Conservation (phyloP, 257 asterid genomes). For the Mentha longifolia region DNA sequence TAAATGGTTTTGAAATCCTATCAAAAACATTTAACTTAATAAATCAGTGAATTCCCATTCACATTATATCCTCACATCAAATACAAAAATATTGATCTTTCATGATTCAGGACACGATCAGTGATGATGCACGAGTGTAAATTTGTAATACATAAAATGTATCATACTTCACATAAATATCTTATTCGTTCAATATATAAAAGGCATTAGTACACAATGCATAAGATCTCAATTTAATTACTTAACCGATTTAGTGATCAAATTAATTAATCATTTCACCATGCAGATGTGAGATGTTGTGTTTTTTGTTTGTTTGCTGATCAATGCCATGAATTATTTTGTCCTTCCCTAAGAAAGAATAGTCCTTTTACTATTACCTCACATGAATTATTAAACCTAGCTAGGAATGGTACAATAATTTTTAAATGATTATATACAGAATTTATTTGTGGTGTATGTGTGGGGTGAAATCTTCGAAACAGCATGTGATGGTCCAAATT, state of each 20-base stretch:
- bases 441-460: constrained; percentile 7
- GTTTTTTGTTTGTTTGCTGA: constrained; percentile 23
- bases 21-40: too few relatives aligned
- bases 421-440: constrained; percentile 23
- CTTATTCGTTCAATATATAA: too few relatives aligned
- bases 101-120: too few relatives aligned
- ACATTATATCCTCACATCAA: too few relatives aligned
- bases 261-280: neutral
- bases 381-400: constrained; percentile 33
- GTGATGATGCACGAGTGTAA: too few relatives aligned
- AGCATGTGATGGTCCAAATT: constrained; percentile 26
- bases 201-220: too few relatives aligned
- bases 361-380: constrained; percentile 26
- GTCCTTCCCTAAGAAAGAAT: neutral
- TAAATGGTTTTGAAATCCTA: too few relatives aligned
- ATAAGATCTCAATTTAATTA: neutral
- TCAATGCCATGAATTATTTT: neutral
- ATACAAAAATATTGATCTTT: too few relatives aligned
- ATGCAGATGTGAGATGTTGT: constrained; percentile 23
- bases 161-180: too few relatives aligned
- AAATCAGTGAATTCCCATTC: too few relatives aligned
- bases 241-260: neutral
- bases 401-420: constrained; percentile 28
- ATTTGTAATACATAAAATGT: too few relatives aligned
- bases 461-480: constrained; percentile 26